Conservation (phyloP, 768 basidiomycete species). For the Paxillus involutus region DNA sequence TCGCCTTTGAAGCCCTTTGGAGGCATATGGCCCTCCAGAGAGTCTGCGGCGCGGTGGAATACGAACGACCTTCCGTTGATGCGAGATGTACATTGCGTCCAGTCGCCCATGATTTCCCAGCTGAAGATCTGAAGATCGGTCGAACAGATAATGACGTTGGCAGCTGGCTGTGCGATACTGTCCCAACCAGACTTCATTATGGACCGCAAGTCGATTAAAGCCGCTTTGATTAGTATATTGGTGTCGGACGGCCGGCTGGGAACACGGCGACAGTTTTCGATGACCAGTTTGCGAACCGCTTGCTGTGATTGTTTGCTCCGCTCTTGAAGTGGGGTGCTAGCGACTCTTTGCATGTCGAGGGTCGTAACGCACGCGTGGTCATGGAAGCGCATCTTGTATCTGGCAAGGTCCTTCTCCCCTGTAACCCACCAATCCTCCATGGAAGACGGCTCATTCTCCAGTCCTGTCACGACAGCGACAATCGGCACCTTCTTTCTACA, state of each 20-base stretch:
- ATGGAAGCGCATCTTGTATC: constrained; percentile 36
- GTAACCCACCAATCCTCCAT: constrained; percentile 40
- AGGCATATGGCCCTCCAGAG: constrained; percentile 12
- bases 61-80: constrained; percentile 24
- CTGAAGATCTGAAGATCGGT: constrained; percentile 13
- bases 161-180: constrained; percentile 9
- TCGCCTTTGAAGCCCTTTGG: constrained; percentile 19
- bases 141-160: constrained; percentile 20
- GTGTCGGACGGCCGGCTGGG: constrained; percentile 17
- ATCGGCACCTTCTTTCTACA: constrained; percentile 32
- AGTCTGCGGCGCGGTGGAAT: constrained; percentile 19
- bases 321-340: constrained; percentile 14
- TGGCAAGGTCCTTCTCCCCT: constrained; percentile 31
- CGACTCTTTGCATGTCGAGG: constrained; percentile 15
- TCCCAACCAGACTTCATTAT: constrained; percentile 27
- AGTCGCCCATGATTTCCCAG: constrained; percentile 14
- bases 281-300: constrained; percentile 20
- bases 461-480: constrained; percentile 31
- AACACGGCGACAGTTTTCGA: constrained; percentile 14
- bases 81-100: constrained; percentile 15
- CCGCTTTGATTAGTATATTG: constrained; percentile 25
- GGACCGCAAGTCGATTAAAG: constrained; percentile 25
- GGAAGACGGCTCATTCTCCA: constrained; percentile 31
- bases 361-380: constrained; percentile 45
- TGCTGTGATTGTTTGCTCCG: constrained; percentile 22